phyloP scores from a whole-genome alignment of 768 basidiomycete genomes.

The Leccinum arenicola region DNA sequence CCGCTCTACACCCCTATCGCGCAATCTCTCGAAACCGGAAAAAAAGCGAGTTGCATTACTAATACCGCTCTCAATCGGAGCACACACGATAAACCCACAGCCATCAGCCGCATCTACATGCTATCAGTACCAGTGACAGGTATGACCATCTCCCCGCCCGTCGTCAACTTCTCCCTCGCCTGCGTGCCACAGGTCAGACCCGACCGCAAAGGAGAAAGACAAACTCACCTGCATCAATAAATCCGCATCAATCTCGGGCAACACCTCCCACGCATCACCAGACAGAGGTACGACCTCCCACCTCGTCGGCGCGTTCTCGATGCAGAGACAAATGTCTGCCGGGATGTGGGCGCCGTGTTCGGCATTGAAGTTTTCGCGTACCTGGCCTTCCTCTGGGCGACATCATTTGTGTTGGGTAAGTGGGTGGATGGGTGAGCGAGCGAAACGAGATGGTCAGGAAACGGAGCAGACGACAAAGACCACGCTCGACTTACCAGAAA shows the following conservation, averaged over 20 bases:
- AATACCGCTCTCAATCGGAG: not conserved
- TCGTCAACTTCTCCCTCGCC: slow-evolving; percentile 29
- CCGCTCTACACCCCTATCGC: not conserved
- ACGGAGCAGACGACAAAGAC: not conserved
- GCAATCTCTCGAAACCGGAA: not conserved
- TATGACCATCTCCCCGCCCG: slow-evolving; percentile 13
- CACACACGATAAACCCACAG: too few relatives aligned
- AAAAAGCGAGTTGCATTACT: not conserved
- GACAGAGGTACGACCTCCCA: slow-evolving; percentile 65
- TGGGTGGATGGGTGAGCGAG: not conserved
- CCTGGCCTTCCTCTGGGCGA: slow-evolving; percentile 59
- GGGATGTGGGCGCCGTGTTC: slow-evolving; percentile 75
- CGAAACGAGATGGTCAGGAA: not conserved
- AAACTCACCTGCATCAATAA: slow-evolving; percentile 50
- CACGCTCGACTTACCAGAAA: slow-evolving; percentile 47
- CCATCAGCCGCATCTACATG: slow-evolving; percentile 9
- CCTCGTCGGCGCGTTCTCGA: slow-evolving; percentile 69
- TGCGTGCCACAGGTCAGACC: slow-evolving; percentile 11
- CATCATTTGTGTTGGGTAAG: not conserved
- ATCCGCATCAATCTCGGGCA: slow-evolving; percentile 63
- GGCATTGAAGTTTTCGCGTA: slow-evolving; percentile 66
- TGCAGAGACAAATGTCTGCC: slow-evolving; percentile 74
- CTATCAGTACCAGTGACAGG: slow-evolving; percentile 25
- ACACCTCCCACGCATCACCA: slow-evolving; percentile 51
- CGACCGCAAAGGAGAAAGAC: not conserved